phyloP scores from a whole-genome alignment of 306 rosid genomes.

The Boehmeria nivea region DNA sequence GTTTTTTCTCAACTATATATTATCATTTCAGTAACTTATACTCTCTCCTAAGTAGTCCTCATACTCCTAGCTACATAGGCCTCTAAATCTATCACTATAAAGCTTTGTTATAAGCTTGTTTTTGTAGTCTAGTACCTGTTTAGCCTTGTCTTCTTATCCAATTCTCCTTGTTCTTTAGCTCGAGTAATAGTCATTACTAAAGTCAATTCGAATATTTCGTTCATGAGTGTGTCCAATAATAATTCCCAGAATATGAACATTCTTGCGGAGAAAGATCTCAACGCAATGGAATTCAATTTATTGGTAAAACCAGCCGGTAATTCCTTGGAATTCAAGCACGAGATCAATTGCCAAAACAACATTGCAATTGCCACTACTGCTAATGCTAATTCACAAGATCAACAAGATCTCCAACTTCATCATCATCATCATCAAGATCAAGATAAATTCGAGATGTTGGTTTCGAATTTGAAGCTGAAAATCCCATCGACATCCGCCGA shows the following conservation, averaged over 20 bases:
- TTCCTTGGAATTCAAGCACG: constrained; percentile 14
- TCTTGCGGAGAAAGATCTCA: constrained; percentile 37
- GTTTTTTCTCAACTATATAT: constrained; percentile 7
- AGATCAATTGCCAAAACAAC: not conserved
- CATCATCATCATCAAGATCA: no score
- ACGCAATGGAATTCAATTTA: constrained; percentile 29
- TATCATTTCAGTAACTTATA: not conserved
- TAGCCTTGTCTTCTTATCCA: not conserved
- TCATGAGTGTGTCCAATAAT: constrained; percentile 30
- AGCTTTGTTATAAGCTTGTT: no score
- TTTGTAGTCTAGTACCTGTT: not conserved
- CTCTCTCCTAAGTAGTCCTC: no score
- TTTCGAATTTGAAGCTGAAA: no score
- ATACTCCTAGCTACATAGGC: not conserved
- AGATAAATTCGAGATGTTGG: constrained; percentile 16
- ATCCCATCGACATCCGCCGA: not conserved
- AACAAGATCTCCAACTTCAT: no score
- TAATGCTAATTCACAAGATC: not conserved
- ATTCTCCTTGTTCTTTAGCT: not conserved
- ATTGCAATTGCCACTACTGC: not conserved
- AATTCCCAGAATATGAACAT: constrained; percentile 5
- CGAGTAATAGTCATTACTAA: not conserved
- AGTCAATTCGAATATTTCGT: constrained; percentile 14
- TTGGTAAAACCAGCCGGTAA: constrained; percentile 7
- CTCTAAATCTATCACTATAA: not conserved